Percentiles rank a stretch among this genome's conserved stretches.
Evolutionary conservation across 176 grass and related monocot genomes (phyloP).

Genomic region (Zoysia pacifica): DNA sequence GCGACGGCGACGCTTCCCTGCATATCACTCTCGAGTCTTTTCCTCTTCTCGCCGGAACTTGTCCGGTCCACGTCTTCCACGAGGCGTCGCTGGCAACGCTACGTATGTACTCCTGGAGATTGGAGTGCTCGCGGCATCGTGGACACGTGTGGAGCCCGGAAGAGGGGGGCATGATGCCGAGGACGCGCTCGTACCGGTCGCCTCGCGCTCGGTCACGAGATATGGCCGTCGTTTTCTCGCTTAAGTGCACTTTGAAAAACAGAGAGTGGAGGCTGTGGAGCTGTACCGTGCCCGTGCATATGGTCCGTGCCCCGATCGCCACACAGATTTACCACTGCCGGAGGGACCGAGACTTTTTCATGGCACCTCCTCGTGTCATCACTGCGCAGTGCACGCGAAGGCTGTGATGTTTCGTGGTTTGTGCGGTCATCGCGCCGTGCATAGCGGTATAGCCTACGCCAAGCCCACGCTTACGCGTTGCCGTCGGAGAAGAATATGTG

Average conservation of each 20-base stretch:
- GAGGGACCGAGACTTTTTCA: background rate
- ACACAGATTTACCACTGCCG: background rate
- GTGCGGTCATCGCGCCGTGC: background rate
- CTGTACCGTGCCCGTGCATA: background rate
- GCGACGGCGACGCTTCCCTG: conserved; percentile 14
- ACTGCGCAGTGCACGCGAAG: too few species aligned
- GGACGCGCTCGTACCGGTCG: conserved; percentile 15
- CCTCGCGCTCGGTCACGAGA: background rate
- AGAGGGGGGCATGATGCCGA: background rate
- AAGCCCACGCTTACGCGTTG: background rate
- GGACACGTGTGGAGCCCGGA: background rate
- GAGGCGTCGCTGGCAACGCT: background rate
- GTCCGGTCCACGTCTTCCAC: background rate
- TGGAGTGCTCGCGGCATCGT: background rate
- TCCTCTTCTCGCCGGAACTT: conserved; percentile 27
- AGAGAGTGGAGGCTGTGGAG: background rate
- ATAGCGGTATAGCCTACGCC: background rate
- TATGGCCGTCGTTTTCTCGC: conserved; percentile 23
- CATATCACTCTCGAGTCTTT: background rate
- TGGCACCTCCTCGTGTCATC: background rate
- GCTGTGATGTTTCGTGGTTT: background rate
- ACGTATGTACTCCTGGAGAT: background rate
- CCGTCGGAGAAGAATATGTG: background rate
- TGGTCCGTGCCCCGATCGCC: conserved; percentile 5
- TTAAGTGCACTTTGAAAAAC: conserved; percentile 7